Percentiles rank a stretch among this genome's conserved stretches.
phyloP scores from a whole-genome alignment of 257 asterid genomes.

The Salvia rosmarinus region DNA sequence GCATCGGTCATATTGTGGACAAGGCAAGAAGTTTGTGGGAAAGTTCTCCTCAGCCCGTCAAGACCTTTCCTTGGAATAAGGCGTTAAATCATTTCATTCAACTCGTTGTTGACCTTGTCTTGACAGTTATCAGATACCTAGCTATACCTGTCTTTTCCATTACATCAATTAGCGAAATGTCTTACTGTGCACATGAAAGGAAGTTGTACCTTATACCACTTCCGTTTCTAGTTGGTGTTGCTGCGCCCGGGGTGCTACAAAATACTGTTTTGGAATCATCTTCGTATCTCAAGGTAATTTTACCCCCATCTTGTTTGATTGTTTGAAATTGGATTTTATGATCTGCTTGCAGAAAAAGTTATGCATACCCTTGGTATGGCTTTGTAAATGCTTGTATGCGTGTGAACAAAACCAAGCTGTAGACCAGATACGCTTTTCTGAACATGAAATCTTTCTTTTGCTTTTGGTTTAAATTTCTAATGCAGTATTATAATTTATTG shows the following conservation, averaged over 20 bases:
- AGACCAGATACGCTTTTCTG: neutral
- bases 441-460: neutral
- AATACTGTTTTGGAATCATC: slow-evolving; percentile 76
- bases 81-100: slow-evolving; percentile 71
- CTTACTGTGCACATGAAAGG: slow-evolving; percentile 94
- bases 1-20: slow-evolving; percentile 41
- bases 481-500: neutral
- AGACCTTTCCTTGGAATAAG: slow-evolving; percentile 83
- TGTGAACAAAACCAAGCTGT: slow-evolving; percentile 3
- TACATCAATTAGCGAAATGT: slow-evolving; percentile 80
- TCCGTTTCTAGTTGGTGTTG: slow-evolving; percentile 74
- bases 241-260: slow-evolving; percentile 67
- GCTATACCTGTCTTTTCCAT: slow-evolving; percentile 62
- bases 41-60: slow-evolving; percentile 70
- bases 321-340: neutral
- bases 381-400: slow-evolving; percentile 22
- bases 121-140: slow-evolving; percentile 63
- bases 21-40: slow-evolving; percentile 73
- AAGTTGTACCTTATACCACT: slow-evolving; percentile 67
- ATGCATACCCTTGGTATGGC: neutral
- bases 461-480: neutral
- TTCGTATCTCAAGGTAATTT: slow-evolving; percentile 67
- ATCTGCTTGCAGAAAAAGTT: neutral
- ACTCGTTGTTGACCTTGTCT: slow-evolving; percentile 62
- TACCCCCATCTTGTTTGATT: neutral